Evolutionary conservation across 2,329 filamentous ascomycete genomes (phyloP).

Genomic region (Eurotiales sp.): DNA sequence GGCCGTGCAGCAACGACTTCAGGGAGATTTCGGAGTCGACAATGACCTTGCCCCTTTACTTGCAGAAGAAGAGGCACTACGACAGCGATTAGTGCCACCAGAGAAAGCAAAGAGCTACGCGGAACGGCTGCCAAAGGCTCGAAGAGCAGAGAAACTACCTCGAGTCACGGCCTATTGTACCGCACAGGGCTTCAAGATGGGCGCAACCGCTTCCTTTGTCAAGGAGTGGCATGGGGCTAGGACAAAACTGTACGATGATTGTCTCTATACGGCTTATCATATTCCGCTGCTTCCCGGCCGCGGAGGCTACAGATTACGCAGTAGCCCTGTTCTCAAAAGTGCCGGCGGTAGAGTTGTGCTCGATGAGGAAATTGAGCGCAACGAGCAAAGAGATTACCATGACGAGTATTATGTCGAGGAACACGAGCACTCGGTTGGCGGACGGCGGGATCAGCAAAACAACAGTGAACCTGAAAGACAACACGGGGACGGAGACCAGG

Average conservation of each 20-base stretch:
- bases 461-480: background rate
- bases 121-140: conserved; percentile 82
- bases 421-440: conserved; percentile 45
- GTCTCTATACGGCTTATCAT: conserved; percentile 92
- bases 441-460: conserved; percentile 21
- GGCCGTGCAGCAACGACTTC: conserved; percentile 26
- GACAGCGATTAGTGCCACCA: conserved; percentile 50
- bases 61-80: conserved; percentile 59
- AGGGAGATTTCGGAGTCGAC: conserved; percentile 56
- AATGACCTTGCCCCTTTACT: conserved; percentile 48
- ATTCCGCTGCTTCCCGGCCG: conserved; percentile 79
- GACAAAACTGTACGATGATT: conserved; percentile 97
- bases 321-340: conserved; percentile 86
- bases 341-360: conserved; percentile 89
- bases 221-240: conserved; percentile 82
- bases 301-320: conserved; percentile 83
- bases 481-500: background rate
- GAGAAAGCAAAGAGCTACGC: conserved; percentile 81
- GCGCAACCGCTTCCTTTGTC: conserved; percentile 81
- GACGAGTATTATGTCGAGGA: conserved; percentile 80
- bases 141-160: conserved; percentile 81
- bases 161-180: conserved; percentile 95
- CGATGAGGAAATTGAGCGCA: conserved; percentile 93
- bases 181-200: conserved; percentile 87
- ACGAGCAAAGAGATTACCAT: conserved; percentile 81